Evolutionary conservation across 495 filamentous ascomycete species (phyloP).

Genomic region (Neurospora sp.): DNA sequence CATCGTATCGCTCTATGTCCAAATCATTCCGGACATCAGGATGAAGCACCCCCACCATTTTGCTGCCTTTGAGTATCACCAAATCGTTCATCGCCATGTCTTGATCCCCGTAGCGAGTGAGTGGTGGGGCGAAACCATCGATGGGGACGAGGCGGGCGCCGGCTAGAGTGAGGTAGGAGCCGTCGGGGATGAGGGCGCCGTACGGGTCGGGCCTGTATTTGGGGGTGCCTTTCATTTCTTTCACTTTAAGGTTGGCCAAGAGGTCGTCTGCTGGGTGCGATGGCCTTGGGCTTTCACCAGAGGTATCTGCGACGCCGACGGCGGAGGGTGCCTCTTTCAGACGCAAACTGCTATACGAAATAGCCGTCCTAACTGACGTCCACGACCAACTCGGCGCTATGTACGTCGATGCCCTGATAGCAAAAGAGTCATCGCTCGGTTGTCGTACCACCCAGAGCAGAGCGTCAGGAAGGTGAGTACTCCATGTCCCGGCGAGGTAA

Average conservation of each 20-base stretch:
- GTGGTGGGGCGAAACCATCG: background rate
- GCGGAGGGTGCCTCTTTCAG: background rate
- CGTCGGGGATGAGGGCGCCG: background rate
- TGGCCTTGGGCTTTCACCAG: background rate
- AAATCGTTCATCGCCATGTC: background rate
- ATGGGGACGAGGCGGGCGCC: background rate
- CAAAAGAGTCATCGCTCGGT: background rate
- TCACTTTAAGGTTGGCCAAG: too few species aligned
- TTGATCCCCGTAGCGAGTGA: background rate
- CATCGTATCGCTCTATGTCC: background rate
- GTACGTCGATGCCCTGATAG: background rate
- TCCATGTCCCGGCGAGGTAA: conserved; percentile 10
- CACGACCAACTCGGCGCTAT: conserved; percentile 7
- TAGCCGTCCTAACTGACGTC: background rate
- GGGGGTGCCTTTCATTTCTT: background rate
- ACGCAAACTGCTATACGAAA: background rate
- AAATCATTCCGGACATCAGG: background rate
- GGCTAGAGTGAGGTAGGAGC: background rate
- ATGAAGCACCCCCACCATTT: background rate
- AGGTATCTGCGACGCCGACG: background rate
- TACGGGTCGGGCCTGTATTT: background rate
- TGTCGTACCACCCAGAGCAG: conserved; percentile 5
- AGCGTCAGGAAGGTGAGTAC: conserved; percentile 1
- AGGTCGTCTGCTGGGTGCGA: background rate
- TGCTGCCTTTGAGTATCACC: background rate